Conservation (phyloP, 2,329 filamentous ascomycete species). For the Epichloe glyceriae region DNA sequence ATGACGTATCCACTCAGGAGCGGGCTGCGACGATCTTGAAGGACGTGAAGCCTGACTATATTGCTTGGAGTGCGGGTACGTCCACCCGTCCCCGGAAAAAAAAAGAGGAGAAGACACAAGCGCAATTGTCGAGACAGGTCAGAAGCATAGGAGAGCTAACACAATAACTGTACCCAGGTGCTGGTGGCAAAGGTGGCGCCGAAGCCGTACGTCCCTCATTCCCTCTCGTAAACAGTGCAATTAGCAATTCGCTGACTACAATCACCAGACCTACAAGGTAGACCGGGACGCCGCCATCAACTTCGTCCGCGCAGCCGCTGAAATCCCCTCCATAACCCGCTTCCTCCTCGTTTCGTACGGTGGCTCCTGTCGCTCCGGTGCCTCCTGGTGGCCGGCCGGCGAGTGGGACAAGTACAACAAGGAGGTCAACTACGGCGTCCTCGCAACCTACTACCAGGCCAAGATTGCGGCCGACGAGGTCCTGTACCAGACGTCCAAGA, state of each 20-base stretch:
- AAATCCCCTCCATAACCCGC: slow-evolving; percentile 39
- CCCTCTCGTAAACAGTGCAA: background rate
- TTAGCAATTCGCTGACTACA: background rate
- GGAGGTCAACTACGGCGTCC: slow-evolving; percentile 23
- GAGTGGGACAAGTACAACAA: slow-evolving; percentile 34
- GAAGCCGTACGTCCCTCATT: slow-evolving; percentile 23
- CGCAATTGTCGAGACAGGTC: background rate
- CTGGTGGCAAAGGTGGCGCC: slow-evolving; percentile 45
- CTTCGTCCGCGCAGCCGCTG: slow-evolving; percentile 46
- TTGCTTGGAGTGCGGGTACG: slow-evolving; percentile 55
- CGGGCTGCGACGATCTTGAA: slow-evolving; percentile 51
- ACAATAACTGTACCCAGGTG: slow-evolving; percentile 24
- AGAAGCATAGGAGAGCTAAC: background rate
- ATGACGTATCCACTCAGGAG: slow-evolving; percentile 51
- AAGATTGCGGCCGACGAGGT: slow-evolving; percentile 48
- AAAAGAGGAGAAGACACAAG: background rate
- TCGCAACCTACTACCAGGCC: slow-evolving; percentile 45
- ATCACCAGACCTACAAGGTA: slow-evolving; percentile 37
- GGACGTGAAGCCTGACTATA: slow-evolving; percentile 48
- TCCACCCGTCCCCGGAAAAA: background rate
- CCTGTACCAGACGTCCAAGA: slow-evolving; percentile 34
- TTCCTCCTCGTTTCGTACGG: slow-evolving; percentile 55
- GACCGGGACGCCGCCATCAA: slow-evolving; percentile 51
- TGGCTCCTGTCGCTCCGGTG: slow-evolving; percentile 35
- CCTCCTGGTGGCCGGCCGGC: slow-evolving; percentile 42